phyloP scores from a whole-genome alignment of 805 yeast species.

The Starmerella floris region DNA sequence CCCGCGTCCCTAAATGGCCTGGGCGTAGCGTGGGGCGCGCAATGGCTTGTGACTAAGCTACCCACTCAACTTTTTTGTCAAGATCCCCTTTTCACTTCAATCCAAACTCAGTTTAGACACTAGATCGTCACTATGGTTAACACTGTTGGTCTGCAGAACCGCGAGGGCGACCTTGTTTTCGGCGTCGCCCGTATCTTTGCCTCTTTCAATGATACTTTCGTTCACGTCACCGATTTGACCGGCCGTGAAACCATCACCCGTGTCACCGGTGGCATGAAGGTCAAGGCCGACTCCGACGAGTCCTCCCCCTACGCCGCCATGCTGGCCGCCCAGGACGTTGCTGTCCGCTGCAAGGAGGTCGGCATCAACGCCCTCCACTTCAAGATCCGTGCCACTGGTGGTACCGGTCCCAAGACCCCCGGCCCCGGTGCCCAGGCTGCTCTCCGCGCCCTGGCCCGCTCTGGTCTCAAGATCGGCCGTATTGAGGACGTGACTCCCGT shows the following conservation, averaged over 20 bases:
- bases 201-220: conserved; percentile 99
- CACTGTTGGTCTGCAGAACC: conserved; percentile 69
- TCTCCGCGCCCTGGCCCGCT: conserved; percentile 98
- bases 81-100: conserved; percentile 11
- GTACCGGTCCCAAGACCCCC: conserved; percentile 99
- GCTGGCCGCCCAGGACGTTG: conserved; percentile 99
- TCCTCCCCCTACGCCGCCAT: conserved; percentile 99
- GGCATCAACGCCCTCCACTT: conserved; percentile 99
- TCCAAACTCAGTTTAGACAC: conserved; percentile 3
- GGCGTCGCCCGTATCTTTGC: conserved; percentile 99
- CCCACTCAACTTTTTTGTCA: conserved; percentile 19
- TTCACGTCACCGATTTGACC: conserved; percentile 97
- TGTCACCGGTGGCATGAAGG: conserved; percentile 99
- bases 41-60: conserved; percentile 14
- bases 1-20: too few species aligned
- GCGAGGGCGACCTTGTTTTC: conserved; percentile 96
- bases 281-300: conserved; percentile 99
- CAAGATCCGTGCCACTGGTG: conserved; percentile 99
- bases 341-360: conserved; percentile 97
- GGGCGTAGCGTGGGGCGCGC: too few species aligned
- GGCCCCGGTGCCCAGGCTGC: conserved; percentile 99
- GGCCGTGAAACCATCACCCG: conserved; percentile 99
- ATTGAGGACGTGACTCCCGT: conserved; percentile 99
- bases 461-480: conserved; percentile 99
- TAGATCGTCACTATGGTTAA: conserved; percentile 17